A percentile compares a stretch with the other conserved stretches of the same genome.
Conservation (phyloP, 352 stramenopile species). For the Pythium rishiriense region DNA sequence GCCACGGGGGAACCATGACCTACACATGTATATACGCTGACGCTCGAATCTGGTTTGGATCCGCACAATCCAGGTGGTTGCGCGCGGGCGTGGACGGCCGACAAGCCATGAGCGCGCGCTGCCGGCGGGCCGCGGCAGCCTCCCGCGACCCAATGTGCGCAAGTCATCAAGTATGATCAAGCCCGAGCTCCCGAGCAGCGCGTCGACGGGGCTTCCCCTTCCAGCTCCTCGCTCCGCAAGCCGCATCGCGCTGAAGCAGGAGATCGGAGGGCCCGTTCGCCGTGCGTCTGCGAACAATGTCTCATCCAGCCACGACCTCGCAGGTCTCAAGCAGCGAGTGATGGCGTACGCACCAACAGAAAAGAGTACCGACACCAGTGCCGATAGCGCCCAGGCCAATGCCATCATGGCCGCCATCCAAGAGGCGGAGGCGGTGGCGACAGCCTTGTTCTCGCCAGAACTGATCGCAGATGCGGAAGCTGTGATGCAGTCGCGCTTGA, state of each 20-base stretch:
- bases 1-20: too few relatives aligned
- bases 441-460: conserved; percentile 32
- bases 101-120: conserved; percentile 22
- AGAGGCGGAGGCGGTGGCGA: background rate
- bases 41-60: too few relatives aligned
- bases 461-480: conserved; percentile 44
- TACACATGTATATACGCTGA: too few relatives aligned
- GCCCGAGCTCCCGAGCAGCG: background rate
- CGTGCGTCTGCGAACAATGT: conserved; percentile 23
- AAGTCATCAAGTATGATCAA: conserved; percentile 23
- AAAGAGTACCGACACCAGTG: conserved; percentile 6
- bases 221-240: conserved; percentile 16
- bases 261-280: conserved; percentile 3
- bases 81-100: conserved; percentile 20
- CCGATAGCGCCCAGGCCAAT: conserved; percentile 9
- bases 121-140: too few relatives aligned
- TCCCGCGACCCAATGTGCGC: conserved; percentile 22
- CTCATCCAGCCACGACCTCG: background rate
- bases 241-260: conserved; percentile 25
- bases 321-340: background rate
- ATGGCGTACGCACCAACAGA: conserved; percentile 4
- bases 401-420: background rate
- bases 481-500: conserved; percentile 53
- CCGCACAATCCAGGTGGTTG: conserved; percentile 5
- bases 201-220: background rate